Evolutionary conservation across 2,329 filamentous ascomycete genomes (phyloP).

Genomic region (Calonectria henricotiae): DNA sequence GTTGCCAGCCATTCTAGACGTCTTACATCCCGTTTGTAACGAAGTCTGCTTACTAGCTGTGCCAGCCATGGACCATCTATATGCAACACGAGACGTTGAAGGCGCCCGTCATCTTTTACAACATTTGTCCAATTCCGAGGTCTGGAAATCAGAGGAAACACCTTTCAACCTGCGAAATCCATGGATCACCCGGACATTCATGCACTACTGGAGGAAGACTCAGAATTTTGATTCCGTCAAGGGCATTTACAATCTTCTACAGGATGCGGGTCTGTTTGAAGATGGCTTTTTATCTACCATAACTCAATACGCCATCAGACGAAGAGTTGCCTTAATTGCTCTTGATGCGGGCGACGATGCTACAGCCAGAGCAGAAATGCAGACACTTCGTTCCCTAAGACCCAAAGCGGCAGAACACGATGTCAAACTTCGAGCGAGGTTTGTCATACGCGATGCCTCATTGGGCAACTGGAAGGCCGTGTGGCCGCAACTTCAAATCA

Average conservation of each 20-base stretch:
- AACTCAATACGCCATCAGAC: slow-evolving; percentile 53
- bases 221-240: slow-evolving; percentile 48
- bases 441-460: slow-evolving; percentile 53
- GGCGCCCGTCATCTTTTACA: slow-evolving; percentile 41
- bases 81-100: slow-evolving; percentile 37
- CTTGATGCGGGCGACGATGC: slow-evolving; percentile 52
- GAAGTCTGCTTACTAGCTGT: slow-evolving; percentile 49
- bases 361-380: slow-evolving; percentile 51
- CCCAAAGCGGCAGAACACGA: slow-evolving; percentile 46
- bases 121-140: slow-evolving; percentile 37
- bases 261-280: slow-evolving; percentile 52
- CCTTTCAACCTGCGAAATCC: slow-evolving; percentile 36
- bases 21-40: slow-evolving; percentile 45
- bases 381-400: slow-evolving; percentile 44
- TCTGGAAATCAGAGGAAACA: slow-evolving; percentile 16
- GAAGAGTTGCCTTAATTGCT: slow-evolving; percentile 51
- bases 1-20: slow-evolving; percentile 44
- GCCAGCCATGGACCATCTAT: slow-evolving; percentile 47
- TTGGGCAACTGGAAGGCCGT: slow-evolving; percentile 52
- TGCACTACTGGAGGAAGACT: slow-evolving; percentile 51
- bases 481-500: slow-evolving; percentile 43
- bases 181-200: slow-evolving; percentile 48
- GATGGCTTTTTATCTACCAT: slow-evolving; percentile 37
- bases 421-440: slow-evolving; percentile 51
- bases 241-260: slow-evolving; percentile 52